These are phyloP conservation scores for Lactarius sp. DNA, from an alignment of 768 basidiomycete genomes.

Conservation along the genomic window DNA sequence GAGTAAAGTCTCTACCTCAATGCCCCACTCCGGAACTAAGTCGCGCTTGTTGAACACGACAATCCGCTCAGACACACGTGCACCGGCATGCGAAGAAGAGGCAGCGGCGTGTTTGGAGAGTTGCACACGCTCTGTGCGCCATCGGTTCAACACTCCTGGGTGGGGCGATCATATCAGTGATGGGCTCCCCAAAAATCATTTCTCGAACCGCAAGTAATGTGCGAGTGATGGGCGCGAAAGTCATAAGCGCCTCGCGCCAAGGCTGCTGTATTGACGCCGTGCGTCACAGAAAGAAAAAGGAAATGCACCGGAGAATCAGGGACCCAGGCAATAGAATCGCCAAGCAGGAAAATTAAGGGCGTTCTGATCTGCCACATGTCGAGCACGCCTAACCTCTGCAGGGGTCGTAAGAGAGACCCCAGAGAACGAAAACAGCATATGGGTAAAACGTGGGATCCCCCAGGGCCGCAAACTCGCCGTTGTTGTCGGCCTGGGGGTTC, in stretches of 20 bases:
- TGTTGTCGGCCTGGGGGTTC: not conserved
- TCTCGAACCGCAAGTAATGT: slow-evolving; percentile 8
- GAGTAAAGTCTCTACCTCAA: slow-evolving; percentile 53
- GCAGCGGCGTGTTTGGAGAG: slow-evolving; percentile 20
- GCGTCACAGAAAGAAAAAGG: not conserved
- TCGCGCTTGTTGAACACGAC: slow-evolving; percentile 93
- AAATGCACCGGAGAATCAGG: not conserved
- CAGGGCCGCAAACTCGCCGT: slow-evolving; percentile 7
- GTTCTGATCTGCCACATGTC: slow-evolving; percentile 19
- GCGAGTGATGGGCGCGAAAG: slow-evolving; percentile 11
- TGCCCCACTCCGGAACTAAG: slow-evolving; percentile 82
- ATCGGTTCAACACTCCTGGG: slow-evolving; percentile 17
- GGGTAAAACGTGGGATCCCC: slow-evolving; percentile 2
- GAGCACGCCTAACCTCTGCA: slow-evolving; percentile 7
- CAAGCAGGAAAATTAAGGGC: slow-evolving; percentile 10
- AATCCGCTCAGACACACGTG: slow-evolving; percentile 66
- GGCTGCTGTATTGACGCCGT: not conserved
- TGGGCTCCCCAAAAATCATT: not conserved
- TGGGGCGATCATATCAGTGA: slow-evolving; percentile 15
- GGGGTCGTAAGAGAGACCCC: slow-evolving; percentile 9
- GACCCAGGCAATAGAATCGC: slow-evolving; percentile 11
- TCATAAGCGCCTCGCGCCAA: slow-evolving; percentile 13
- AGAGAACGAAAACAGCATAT: slow-evolving; percentile 6
- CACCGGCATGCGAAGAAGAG: slow-evolving; percentile 18
- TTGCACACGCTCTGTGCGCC: slow-evolving; percentile 24